Conservation (phyloP, 805 yeast genomes). For the Suhomyces prunicola region DNA sequence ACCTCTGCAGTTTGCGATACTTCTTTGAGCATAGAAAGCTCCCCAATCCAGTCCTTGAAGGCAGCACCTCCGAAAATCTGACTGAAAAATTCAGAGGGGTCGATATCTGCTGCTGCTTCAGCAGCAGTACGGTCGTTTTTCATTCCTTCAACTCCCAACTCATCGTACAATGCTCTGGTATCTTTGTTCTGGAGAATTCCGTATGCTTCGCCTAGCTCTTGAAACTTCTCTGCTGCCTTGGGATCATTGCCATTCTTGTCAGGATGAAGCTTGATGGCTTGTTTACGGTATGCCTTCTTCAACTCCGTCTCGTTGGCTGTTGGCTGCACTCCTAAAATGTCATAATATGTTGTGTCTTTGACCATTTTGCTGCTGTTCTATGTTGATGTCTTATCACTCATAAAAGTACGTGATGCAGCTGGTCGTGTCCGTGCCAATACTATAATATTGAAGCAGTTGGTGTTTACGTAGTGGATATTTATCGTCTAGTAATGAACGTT, state of each 20-base stretch:
- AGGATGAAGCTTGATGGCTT: constrained; percentile 88
- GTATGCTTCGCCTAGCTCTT: constrained; percentile 64
- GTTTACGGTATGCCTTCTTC: constrained; percentile 89
- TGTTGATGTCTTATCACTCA: neutral
- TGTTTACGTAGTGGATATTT: neutral
- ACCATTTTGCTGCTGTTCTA: constrained; percentile 50
- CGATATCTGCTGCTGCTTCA: constrained; percentile 65
- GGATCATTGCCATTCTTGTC: constrained; percentile 97
- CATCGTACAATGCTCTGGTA: constrained; percentile 72
- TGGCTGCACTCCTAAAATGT: constrained; percentile 62
- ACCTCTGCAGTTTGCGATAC: constrained; percentile 61
- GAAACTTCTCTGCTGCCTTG: constrained; percentile 82
- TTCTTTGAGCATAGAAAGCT: constrained; percentile 73
- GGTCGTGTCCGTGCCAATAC: neutral
- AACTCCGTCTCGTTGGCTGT: constrained; percentile 78
- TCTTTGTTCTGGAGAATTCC: constrained; percentile 75
- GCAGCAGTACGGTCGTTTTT: constrained; percentile 65
- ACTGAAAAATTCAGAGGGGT: constrained; percentile 82
- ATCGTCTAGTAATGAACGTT: neutral
- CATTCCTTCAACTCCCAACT: constrained; percentile 59
- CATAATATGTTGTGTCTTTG: constrained; percentile 85
- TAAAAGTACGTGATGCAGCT: neutral
- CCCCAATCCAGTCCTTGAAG: constrained; percentile 83
- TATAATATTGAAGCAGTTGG: neutral
- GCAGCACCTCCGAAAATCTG: constrained; percentile 83